Evolutionary conservation across 2,329 filamentous ascomycete genomes (phyloP).

Genomic region (Penicillium sp.): DNA sequence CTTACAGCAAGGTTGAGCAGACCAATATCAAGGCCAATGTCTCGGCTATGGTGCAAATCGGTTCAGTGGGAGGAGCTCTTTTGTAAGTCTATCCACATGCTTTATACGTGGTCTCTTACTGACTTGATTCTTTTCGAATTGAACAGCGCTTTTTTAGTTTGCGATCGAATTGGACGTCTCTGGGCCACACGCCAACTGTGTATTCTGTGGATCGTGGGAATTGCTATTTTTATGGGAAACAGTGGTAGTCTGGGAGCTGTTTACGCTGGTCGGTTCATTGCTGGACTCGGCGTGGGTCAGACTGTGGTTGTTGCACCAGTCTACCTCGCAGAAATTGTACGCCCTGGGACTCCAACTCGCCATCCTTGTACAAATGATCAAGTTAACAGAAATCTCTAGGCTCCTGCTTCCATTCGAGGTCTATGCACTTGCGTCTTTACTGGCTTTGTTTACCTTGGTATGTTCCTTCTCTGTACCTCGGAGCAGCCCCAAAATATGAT

Average conservation of each 20-base stretch:
- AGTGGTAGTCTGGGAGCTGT: slow-evolving; percentile 40
- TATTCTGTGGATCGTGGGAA: slow-evolving; percentile 43
- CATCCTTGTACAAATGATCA: background rate
- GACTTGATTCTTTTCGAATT: background rate
- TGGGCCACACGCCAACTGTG: slow-evolving; percentile 45
- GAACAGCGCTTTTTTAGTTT: slow-evolving; percentile 50
- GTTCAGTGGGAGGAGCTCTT: slow-evolving; percentile 70
- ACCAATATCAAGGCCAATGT: slow-evolving; percentile 75
- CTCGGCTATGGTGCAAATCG: slow-evolving; percentile 78
- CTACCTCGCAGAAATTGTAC: slow-evolving; percentile 68
- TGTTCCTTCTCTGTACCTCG: background rate
- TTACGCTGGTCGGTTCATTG: slow-evolving; percentile 47
- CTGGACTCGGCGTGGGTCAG: slow-evolving; percentile 45
- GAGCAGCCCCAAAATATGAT: background rate
- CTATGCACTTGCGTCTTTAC: slow-evolving; percentile 72
- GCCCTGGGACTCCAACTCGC: background rate
- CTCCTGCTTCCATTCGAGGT: slow-evolving; percentile 67
- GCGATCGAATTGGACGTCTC: slow-evolving; percentile 48
- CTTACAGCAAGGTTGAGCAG: slow-evolving; percentile 54
- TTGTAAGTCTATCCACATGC: slow-evolving; percentile 43
- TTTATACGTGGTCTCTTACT: background rate
- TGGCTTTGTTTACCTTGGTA: slow-evolving; percentile 63
- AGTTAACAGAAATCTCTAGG: slow-evolving; percentile 12
- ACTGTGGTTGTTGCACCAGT: slow-evolving; percentile 57
- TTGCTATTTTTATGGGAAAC: slow-evolving; percentile 47